phyloP scores from a whole-genome alignment of 1,284 basidiomycete genomes.

The Amylostereum chailletii region DNA sequence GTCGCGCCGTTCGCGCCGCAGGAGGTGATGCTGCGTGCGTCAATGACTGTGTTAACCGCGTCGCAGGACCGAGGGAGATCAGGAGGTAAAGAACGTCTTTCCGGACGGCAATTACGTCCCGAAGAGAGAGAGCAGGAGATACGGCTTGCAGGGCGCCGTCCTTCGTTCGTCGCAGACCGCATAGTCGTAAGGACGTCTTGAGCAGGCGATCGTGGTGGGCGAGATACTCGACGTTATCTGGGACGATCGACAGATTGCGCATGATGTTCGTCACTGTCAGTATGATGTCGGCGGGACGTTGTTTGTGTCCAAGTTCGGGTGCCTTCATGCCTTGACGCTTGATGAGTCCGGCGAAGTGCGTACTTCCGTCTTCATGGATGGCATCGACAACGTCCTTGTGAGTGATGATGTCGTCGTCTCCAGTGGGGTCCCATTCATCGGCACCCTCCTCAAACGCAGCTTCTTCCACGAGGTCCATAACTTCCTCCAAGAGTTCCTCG shows the following conservation, averaged over 20 bases:
- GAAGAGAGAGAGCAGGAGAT: constrained; percentile 53
- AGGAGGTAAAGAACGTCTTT: constrained; percentile 75
- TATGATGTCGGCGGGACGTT: constrained; percentile 62
- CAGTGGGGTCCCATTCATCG: constrained; percentile 16
- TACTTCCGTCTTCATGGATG: constrained; percentile 46
- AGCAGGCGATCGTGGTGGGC: constrained; percentile 59
- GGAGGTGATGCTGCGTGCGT: constrained; percentile 24
- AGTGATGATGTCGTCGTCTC: constrained; percentile 34
- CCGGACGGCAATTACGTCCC: constrained; percentile 67
- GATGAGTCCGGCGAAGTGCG: constrained; percentile 50
- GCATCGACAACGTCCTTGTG: constrained; percentile 56
- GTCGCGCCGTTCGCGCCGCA: constrained; percentile 37
- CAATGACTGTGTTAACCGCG: constrained; percentile 32
- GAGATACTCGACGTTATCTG: constrained; percentile 68
- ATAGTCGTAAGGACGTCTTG: constrained; percentile 62
- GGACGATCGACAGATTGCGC: constrained; percentile 74
- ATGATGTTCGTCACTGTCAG: constrained; percentile 75
- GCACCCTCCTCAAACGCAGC: constrained; percentile 59
- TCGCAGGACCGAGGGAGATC: constrained; percentile 50
- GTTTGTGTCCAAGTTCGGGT: constrained; percentile 38
- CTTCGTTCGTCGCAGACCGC: constrained; percentile 32
- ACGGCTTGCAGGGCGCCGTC: constrained; percentile 34
- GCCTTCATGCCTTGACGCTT: constrained; percentile 39
- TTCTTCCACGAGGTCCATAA: constrained; percentile 84
- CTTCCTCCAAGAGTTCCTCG: constrained; percentile 78